A percentile compares a stretch with the other conserved stretches of the same genome.
Evolutionary conservation across 768 basidiomycete genomes (phyloP).

Genomic region (Amanita rimosa): DNA sequence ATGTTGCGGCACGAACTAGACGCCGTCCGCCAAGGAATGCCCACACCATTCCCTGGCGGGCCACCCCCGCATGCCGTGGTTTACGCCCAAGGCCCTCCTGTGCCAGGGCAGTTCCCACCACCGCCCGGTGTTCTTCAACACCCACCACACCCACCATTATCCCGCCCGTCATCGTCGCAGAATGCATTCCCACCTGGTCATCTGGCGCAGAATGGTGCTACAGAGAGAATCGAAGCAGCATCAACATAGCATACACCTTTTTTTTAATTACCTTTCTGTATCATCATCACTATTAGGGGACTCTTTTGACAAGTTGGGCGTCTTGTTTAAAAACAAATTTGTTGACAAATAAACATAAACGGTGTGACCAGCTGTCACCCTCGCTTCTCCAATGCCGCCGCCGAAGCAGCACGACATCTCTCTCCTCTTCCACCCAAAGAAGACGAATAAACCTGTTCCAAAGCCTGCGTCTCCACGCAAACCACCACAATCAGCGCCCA

Average conservation of each 20-base stretch:
- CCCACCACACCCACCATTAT: slow-evolving; percentile 24
- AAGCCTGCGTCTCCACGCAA: slow-evolving; percentile 26
- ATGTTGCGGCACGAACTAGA: slow-evolving; percentile 68
- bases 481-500: slow-evolving; percentile 26
- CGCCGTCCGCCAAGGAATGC: slow-evolving; percentile 45
- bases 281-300: slow-evolving; percentile 5
- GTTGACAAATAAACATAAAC: slow-evolving; percentile 1
- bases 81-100: slow-evolving; percentile 38
- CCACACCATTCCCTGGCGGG: slow-evolving; percentile 34
- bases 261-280: slow-evolving; percentile 8
- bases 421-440: slow-evolving; percentile 61
- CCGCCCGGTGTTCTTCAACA: slow-evolving; percentile 32
- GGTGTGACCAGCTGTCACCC: not conserved
- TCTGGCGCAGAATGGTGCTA: slow-evolving; percentile 32
- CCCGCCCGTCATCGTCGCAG: slow-evolving; percentile 55
- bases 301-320: slow-evolving; percentile 5
- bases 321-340: slow-evolving; percentile 8
- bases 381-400: slow-evolving; percentile 26
- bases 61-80: slow-evolving; percentile 35
- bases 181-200: slow-evolving; percentile 37
- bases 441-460: slow-evolving; percentile 25
- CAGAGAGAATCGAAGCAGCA: slow-evolving; percentile 31
- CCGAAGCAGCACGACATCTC: slow-evolving; percentile 30
- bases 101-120: slow-evolving; percentile 33
- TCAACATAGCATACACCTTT: slow-evolving; percentile 17